Conservation (phyloP, 2,329 filamentous ascomycete genomes). For the Amauroascus verrucosus region DNA sequence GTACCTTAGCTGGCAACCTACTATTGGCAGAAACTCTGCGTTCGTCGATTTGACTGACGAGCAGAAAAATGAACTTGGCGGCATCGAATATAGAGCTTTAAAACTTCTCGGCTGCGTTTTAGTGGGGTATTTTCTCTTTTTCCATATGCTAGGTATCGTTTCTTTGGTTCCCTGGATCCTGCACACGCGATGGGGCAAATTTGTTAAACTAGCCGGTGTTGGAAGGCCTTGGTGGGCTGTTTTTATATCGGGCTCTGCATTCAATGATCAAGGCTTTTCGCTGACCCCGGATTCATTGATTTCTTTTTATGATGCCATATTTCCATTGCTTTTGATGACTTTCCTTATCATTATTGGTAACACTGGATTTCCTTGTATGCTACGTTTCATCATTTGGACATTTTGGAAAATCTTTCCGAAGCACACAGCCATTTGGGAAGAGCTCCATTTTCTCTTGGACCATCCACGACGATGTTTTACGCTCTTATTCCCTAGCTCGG, state of each 20-base stretch:
- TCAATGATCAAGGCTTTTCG: slow-evolving; percentile 92
- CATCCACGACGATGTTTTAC: slow-evolving; percentile 96
- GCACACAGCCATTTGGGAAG: slow-evolving; percentile 70
- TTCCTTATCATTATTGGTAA: slow-evolving; percentile 93
- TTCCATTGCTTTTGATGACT: slow-evolving; percentile 64
- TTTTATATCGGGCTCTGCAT: slow-evolving; percentile 76
- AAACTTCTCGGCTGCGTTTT: slow-evolving; percentile 76
- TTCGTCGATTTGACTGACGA: slow-evolving; percentile 82
- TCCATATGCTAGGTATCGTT: slow-evolving; percentile 65
- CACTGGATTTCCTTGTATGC: slow-evolving; percentile 88
- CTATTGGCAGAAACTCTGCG: slow-evolving; percentile 82
- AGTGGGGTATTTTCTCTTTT: slow-evolving; percentile 69
- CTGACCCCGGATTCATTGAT: slow-evolving; percentile 90
- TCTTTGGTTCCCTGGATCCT: slow-evolving; percentile 74
- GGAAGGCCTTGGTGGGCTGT: slow-evolving; percentile 79
- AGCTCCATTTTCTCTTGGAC: slow-evolving; percentile 79
- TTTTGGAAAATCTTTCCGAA: slow-evolving; percentile 55
- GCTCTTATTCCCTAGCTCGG: slow-evolving; percentile 74
- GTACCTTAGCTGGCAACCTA: slow-evolving; percentile 90
- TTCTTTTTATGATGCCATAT: slow-evolving; percentile 68
- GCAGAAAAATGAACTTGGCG: slow-evolving; percentile 87
- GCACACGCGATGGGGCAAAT: slow-evolving; percentile 51
- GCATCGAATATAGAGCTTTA: slow-evolving; percentile 88
- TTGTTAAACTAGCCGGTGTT: slow-evolving; percentile 54
- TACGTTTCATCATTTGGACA: slow-evolving; percentile 86